Evolutionary conservation across 345 rosid species (phyloP).

Genomic region (Eucalyptus sp.): DNA sequence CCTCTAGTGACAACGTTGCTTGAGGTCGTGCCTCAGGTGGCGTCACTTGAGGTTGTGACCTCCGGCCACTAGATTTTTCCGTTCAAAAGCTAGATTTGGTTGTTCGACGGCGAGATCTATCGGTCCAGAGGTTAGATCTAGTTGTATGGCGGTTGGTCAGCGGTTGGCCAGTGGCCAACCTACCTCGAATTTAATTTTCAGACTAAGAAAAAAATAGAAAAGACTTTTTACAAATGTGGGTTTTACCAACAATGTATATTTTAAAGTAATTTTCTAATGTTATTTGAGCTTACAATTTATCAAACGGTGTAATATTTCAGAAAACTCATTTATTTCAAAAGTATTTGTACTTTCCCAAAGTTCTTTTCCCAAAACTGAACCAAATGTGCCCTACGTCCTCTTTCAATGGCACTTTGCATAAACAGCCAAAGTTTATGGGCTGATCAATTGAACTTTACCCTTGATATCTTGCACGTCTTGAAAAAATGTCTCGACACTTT

Average conservation of each 20-base stretch:
- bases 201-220: too few species aligned
- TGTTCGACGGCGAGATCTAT: rapidly evolving
- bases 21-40: rapidly evolving
- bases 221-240: too few species aligned
- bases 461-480: background rate
- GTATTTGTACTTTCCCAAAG: rapidly evolving
- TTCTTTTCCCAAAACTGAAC: too few species aligned
- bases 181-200: too few species aligned
- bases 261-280: too few species aligned
- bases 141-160: rapidly evolving
- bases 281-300: too few species aligned
- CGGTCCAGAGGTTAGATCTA: rapidly evolving
- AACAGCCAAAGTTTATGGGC: background rate
- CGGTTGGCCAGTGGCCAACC: too few species aligned
- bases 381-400: rapidly evolving
- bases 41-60: too few species aligned
- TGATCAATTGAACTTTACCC: background rate
- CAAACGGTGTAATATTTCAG: rapidly evolving
- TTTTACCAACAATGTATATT: rapidly evolving
- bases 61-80: too few species aligned
- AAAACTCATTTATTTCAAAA: rapidly evolving
- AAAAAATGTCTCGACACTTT: background rate
- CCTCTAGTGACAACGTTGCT: too few species aligned
- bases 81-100: too few species aligned
- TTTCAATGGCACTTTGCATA: background rate